Evolutionary conservation across 2,329 filamentous ascomycete species (phyloP), one percentile per base, ranked within the genome.

Genomic region (Diplocarpon rosae): DNA sequence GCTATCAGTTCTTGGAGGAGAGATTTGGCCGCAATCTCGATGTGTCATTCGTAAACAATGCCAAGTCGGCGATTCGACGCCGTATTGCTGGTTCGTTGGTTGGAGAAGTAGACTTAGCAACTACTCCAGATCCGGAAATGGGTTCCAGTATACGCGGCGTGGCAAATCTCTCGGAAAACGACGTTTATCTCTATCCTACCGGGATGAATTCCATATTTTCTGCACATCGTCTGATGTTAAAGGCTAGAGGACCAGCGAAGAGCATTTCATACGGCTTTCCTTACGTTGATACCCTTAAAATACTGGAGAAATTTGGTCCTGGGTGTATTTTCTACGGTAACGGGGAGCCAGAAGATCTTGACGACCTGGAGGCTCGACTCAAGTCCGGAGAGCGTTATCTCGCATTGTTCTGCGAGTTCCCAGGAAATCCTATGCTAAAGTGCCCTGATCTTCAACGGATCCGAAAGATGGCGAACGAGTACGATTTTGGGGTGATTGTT

Each of bases 191-290:
- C 0, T 90, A 84, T 54, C 85, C 90, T 0, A 82, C 76, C 33
- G 92, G 92, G 31, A 98, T 98, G 89, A 95, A 87, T 59, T 80
- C 90, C 41, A 95, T 98, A 36, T 98, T 87, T 67, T 87, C 86
- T 55, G 75, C 85, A 0, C 92, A 98, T 61, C 79, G 83, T 39
- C 77, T 76, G 35, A 68, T 95, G 40, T 68, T 90, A 50, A 68
- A 70, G 41, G 72, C 77, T 0, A 76, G 80, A 31, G 78, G 79
- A 2, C 67, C 71, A 7, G 60, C 76, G 48, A 84, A 85, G 64
- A 93, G 87, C 62, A 79, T 98, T 59, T 89, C 83, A 58, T 95
- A 87, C 59, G 92, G 92, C n/a, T 98, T 98, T 56, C 88, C 92
- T 0, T 98, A 98, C 56, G 86, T 95, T 42, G 92, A 98, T 64